Conservation (phyloP, 2,329 filamentous ascomycete genomes). For the Cercospora janseana region DNA sequence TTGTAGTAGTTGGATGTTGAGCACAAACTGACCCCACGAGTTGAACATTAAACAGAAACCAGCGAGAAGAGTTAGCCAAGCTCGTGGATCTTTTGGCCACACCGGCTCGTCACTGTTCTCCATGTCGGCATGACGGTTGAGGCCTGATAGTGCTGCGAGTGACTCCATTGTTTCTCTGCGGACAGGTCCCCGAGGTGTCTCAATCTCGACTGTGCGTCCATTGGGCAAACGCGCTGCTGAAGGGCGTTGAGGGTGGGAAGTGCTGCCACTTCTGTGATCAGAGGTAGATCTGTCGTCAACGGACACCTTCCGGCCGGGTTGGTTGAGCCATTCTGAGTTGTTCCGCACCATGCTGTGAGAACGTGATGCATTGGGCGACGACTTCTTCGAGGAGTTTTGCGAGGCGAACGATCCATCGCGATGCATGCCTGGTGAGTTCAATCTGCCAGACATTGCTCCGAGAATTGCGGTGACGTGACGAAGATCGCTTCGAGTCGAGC, state of each 20-base stretch:
- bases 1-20: neutral
- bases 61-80: conserved; percentile 46
- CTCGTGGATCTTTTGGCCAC: conserved; percentile 48
- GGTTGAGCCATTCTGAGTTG: conserved; percentile 11
- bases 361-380: conserved; percentile 17
- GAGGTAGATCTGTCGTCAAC: conserved; percentile 16
- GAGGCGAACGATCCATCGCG: conserved; percentile 23
- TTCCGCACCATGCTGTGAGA: conserved; percentile 20
- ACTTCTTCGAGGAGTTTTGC: conserved; percentile 24
- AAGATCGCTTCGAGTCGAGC: neutral
- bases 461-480: neutral
- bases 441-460: conserved; percentile 19
- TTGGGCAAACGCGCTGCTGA: conserved; percentile 5
- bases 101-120: conserved; percentile 34
- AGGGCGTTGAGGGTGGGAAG: conserved; percentile 1
- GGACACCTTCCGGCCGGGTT: conserved; percentile 17
- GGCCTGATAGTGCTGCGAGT: conserved; percentile 14
- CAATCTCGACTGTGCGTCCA: conserved; percentile 15
- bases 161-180: conserved; percentile 16
- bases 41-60: conserved; percentile 52
- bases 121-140: neutral
- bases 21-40: conserved; percentile 28
- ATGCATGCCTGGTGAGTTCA: conserved; percentile 1
- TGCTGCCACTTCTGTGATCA: conserved; percentile 9
- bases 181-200: conserved; percentile 22